Conservation (phyloP, 1,139 yeast species). For the Kurtzmaniella quercitrusa region DNA sequence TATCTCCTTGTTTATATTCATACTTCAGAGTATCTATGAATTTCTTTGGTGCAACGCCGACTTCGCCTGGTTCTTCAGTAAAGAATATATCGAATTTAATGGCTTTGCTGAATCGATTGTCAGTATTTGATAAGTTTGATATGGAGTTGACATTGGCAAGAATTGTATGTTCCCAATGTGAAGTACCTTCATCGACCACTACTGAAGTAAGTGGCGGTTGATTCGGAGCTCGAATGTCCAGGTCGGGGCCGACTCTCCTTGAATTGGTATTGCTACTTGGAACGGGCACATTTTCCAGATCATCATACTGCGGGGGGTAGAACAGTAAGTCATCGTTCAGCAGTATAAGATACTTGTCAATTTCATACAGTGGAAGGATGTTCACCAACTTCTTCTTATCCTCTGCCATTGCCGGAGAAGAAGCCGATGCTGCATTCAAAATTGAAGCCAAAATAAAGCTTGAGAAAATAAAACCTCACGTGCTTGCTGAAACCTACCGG, state of each 20-base stretch:
- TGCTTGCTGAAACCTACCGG: too few species aligned
- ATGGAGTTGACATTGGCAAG: slow-evolving; percentile 21
- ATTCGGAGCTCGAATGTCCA: slow-evolving; percentile 6
- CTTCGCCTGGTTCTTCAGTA: slow-evolving; percentile 32
- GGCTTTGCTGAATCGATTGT: slow-evolving; percentile 23
- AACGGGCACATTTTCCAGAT: background rate
- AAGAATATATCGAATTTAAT: slow-evolving; percentile 28
- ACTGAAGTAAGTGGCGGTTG: background rate
- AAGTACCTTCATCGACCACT: background rate
- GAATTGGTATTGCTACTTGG: background rate
- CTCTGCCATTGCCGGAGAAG: background rate
- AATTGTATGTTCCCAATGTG: slow-evolving; percentile 27
- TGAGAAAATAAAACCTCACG: background rate
- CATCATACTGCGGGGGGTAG: slow-evolving; percentile 25
- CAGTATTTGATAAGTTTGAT: slow-evolving; percentile 5
- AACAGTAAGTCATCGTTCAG: slow-evolving; percentile 30
- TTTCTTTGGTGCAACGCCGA: slow-evolving; percentile 23
- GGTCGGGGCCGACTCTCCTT: background rate
- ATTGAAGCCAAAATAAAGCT: background rate
- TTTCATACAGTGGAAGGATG: slow-evolving; percentile 41
- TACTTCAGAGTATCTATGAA: slow-evolving; percentile 29
- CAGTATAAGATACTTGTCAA: slow-evolving; percentile 37
- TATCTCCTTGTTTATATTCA: slow-evolving; percentile 41
- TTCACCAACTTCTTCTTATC: slow-evolving; percentile 7
- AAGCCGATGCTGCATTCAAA: background rate